phyloP scores from a whole-genome alignment of 23 red algal species.

The Gracilariopsis chorda region DNA sequence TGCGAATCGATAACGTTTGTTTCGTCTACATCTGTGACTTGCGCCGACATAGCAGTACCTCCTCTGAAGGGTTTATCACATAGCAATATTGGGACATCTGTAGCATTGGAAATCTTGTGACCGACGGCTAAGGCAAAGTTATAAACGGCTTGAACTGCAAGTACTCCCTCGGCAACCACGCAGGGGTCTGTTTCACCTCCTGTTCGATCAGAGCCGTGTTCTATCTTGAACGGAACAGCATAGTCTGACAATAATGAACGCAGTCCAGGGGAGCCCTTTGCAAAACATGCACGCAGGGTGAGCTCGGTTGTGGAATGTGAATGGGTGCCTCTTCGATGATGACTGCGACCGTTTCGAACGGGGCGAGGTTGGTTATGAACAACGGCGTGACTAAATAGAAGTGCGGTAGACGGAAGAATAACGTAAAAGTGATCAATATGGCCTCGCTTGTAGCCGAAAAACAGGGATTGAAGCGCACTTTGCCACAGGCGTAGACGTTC shows the following conservation, averaged over 20 bases:
- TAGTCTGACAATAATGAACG: conserved; percentile 44
- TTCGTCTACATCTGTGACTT: neutral
- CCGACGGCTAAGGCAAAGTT: conserved; percentile 43
- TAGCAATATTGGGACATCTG: conserved; percentile 50
- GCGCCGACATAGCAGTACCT: conserved; percentile 8
- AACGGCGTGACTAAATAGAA: conserved; percentile 23
- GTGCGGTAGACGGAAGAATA: conserved; percentile 25
- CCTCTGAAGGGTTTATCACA: conserved; percentile 54
- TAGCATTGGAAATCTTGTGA: conserved; percentile 40
- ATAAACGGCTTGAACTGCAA: conserved; percentile 48
- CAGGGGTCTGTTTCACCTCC: neutral
- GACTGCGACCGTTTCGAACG: neutral
- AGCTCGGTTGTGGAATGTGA: neutral
- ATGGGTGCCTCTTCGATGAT: neutral
- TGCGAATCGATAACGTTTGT: neutral
- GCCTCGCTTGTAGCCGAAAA: conserved; percentile 36
- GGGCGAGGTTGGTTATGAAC: neutral
- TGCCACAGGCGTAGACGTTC: conserved; percentile 49
- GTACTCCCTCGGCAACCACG: conserved; percentile 23
- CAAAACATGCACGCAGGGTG: neutral
- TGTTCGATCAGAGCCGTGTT: neutral
- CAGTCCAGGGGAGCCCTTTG: conserved; percentile 35
- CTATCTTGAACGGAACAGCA: conserved; percentile 19
- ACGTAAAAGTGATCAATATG: conserved; percentile 47
- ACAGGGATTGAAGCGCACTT: conserved; percentile 49